Percentiles rank a stretch among this genome's conserved stretches.
Conservation (phyloP, 257 asterid genomes). For the Solanum infundibuliforme region DNA sequence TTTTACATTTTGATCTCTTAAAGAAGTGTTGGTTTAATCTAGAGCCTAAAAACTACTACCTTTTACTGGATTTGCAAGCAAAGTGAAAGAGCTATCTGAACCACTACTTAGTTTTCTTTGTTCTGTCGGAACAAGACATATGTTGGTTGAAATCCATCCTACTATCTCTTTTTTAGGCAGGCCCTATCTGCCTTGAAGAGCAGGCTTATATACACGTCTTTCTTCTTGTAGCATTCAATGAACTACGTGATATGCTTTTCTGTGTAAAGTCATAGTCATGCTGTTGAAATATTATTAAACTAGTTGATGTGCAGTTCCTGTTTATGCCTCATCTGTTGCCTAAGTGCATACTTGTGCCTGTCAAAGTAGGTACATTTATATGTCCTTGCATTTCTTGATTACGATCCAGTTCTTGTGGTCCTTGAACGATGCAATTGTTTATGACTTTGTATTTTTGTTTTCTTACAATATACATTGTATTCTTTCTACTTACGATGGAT, state of each 20-base stretch:
- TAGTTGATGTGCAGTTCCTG: neutral
- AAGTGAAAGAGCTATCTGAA: neutral
- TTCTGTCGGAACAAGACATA: neutral
- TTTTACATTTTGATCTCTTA: neutral
- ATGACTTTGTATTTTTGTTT: neutral
- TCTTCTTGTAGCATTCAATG: neutral
- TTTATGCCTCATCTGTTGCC: neutral
- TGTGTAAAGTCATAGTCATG: neutral
- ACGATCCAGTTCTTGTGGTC: neutral
- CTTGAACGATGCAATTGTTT: neutral
- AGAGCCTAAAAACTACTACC: neutral
- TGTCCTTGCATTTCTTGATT: neutral
- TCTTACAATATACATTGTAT: neutral
- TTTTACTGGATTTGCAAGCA: neutral
- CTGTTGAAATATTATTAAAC: neutral
- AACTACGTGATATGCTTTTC: neutral
- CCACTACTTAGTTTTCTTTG: neutral
- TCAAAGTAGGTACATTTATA: neutral
- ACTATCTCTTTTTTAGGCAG: neutral
- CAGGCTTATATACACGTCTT: neutral
- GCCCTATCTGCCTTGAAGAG: neutral
- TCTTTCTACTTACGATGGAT: neutral
- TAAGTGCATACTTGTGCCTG: neutral
- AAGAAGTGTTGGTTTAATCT: neutral
- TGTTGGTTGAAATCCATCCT: neutral